These are phyloP conservation scores for Apiotrichum akiyoshidainum DNA, from an alignment of 1,284 basidiomycete genomes.

Conservation along the genomic window DNA sequence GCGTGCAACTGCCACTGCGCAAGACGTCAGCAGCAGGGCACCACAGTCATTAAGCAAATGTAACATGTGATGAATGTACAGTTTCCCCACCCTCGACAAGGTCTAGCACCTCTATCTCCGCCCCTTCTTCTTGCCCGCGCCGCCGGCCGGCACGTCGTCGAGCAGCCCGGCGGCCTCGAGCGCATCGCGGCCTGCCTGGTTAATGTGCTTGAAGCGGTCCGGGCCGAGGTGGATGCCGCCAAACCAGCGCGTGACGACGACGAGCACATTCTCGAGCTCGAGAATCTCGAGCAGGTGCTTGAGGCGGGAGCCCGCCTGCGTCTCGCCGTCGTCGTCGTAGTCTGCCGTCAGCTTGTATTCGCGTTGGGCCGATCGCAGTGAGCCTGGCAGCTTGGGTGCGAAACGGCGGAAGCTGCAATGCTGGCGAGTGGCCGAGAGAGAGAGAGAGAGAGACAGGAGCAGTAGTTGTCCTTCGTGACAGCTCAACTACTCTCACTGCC, in stretches of 20 bases:
- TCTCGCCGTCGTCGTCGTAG: conserved; percentile 90
- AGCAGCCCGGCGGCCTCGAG: conserved; percentile 77
- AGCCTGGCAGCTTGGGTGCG: too few relatives aligned
- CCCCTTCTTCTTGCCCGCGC: conserved; percentile 2
- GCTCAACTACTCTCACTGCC: too few relatives aligned
- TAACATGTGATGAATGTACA: too few relatives aligned
- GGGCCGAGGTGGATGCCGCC: conserved; percentile 69
- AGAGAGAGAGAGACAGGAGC: too few relatives aligned
- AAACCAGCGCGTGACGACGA: conserved; percentile 62
- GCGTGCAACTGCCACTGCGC: too few relatives aligned
- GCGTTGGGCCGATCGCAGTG: too few relatives aligned
- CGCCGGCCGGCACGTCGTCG: conserved; percentile 44
- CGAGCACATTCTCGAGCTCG: conserved; percentile 65
- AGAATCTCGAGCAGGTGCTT: conserved; percentile 84
- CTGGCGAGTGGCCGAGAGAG: too few relatives aligned
- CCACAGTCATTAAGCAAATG: too few relatives aligned
- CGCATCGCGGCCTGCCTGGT: conserved; percentile 81
- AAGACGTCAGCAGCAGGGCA: too few relatives aligned
- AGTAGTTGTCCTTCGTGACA: too few relatives aligned
- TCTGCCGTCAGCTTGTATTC: conserved; percentile 61
- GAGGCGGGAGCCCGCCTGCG: conserved; percentile 78
- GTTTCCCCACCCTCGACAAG: too few relatives aligned
- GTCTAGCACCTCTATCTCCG: not conserved
- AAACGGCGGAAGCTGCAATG: too few relatives aligned
- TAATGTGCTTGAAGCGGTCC: conserved; percentile 89